These are phyloP conservation scores for Aspergillus sp. DNA, from an alignment of 2,329 filamentous ascomycete genomes.

Conservation along the genomic window DNA sequence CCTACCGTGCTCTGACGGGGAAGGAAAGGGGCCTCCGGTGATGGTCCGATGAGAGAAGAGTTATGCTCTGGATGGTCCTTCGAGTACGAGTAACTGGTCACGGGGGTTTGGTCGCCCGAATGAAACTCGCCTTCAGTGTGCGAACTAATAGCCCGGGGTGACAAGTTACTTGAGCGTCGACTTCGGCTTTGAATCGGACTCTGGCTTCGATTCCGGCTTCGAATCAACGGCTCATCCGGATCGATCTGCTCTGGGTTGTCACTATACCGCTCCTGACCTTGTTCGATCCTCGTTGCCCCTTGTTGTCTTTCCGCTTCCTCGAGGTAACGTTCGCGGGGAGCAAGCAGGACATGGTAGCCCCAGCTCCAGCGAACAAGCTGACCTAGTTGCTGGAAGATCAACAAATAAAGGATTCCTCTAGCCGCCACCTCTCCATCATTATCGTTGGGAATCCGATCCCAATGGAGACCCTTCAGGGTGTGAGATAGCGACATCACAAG, in stretches of 20 bases:
- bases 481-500: slow-evolving; percentile 89
- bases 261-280: slow-evolving; percentile 33
- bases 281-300: slow-evolving; percentile 26
- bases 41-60: slow-evolving; percentile 21
- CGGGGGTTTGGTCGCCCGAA: slow-evolving; percentile 36
- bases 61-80: slow-evolving; percentile 21
- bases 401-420: slow-evolving; percentile 84
- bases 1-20: slow-evolving; percentile 37
- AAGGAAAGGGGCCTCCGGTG: slow-evolving; percentile 29
- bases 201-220: slow-evolving; percentile 20
- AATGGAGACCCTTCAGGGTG: slow-evolving; percentile 84
- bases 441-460: slow-evolving; percentile 82
- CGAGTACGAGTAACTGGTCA: slow-evolving; percentile 27
- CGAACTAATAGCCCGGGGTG: slow-evolving; percentile 4
- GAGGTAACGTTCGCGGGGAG: slow-evolving; percentile 58
- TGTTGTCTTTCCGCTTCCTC: slow-evolving; percentile 35
- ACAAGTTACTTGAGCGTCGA: slow-evolving; percentile 10
- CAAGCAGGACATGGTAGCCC: slow-evolving; percentile 93
- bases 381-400: slow-evolving; percentile 96
- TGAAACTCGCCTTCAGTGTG: slow-evolving; percentile 19
- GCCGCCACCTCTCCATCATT: slow-evolving; percentile 93
- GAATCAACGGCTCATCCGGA: slow-evolving; percentile 29
- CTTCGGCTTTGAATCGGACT: not conserved
- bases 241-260: slow-evolving; percentile 33
- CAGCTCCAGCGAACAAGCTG: slow-evolving; percentile 95